Evolutionary conservation across 352 stramenopile genomes (phyloP).

Genomic region (Globisporangium okanoganense): DNA sequence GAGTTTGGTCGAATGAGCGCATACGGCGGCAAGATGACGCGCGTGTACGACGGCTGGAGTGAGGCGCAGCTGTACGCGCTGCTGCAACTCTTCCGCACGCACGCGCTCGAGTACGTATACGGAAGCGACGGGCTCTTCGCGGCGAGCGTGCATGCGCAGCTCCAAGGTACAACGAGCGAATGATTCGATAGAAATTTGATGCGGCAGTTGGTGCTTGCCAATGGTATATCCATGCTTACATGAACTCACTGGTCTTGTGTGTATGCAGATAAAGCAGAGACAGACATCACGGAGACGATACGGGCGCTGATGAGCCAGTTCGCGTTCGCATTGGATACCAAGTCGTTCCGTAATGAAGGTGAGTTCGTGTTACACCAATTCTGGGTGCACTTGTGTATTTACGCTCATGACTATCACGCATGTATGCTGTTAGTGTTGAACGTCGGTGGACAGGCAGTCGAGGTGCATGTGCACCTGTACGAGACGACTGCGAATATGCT

Average conservation of each 20-base stretch:
- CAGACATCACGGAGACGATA: conserved; percentile 43
- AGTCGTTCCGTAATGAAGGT: conserved; percentile 69
- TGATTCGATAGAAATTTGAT: not conserved
- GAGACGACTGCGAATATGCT: conserved; percentile 52
- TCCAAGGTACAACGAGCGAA: conserved; percentile 27
- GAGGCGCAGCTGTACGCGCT: conserved; percentile 49
- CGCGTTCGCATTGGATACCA: conserved; percentile 52
- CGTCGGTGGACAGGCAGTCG: conserved; percentile 32
- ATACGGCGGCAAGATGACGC: conserved; percentile 21
- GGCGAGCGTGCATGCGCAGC: conserved; percentile 26
- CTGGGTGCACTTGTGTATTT: not conserved
- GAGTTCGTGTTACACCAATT: not conserved
- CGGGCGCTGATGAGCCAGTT: conserved; percentile 58
- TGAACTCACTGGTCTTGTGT: not conserved
- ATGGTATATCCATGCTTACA: not conserved
- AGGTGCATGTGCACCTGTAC: conserved; percentile 66
- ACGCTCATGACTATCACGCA: not conserved
- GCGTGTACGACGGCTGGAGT: conserved; percentile 37
- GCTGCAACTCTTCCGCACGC: conserved; percentile 43
- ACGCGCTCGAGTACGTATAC: conserved; percentile 66
- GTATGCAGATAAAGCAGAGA: conserved; percentile 28
- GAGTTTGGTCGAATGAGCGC: too few species aligned
- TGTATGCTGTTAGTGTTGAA: conserved; percentile 23
- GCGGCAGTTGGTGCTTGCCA: conserved; percentile 4
- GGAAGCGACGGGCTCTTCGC: conserved; percentile 39